Evolutionary conservation across 2,329 filamentous ascomycete species (phyloP).

Genomic region (Rhynchosporium graminicola): DNA sequence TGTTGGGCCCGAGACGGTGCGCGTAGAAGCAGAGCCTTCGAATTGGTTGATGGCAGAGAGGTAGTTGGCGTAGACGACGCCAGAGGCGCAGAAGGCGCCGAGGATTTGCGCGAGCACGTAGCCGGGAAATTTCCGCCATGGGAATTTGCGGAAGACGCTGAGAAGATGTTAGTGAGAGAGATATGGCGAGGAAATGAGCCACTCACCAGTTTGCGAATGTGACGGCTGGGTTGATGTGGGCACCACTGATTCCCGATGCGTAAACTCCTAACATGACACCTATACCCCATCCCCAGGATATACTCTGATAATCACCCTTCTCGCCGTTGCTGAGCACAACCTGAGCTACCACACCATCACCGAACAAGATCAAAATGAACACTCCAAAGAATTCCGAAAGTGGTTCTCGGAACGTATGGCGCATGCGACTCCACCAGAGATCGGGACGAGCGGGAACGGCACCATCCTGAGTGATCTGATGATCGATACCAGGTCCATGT

Average conservation of each 20-base stretch:
- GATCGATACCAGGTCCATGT: slow-evolving; percentile 41
- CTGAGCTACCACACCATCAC: slow-evolving; percentile 69
- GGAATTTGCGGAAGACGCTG: slow-evolving; percentile 62
- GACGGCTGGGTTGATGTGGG: slow-evolving; percentile 70
- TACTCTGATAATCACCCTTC: slow-evolving; percentile 37
- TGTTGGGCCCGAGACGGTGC: slow-evolving; percentile 57
- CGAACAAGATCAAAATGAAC: slow-evolving; percentile 69
- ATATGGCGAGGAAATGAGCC: neutral
- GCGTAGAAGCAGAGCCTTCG: slow-evolving; percentile 60
- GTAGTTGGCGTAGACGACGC: slow-evolving; percentile 57
- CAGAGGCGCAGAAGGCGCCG: slow-evolving; percentile 64
- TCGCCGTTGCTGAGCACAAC: slow-evolving; percentile 51
- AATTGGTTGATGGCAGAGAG: slow-evolving; percentile 65
- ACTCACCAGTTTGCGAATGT: slow-evolving; percentile 64
- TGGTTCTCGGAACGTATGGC: slow-evolving; percentile 32
- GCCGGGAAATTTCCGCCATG: slow-evolving; percentile 68
- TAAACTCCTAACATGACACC: slow-evolving; percentile 74
- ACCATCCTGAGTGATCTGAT: slow-evolving; percentile 39
- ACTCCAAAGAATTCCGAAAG: slow-evolving; percentile 71
- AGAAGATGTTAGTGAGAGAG: neutral
- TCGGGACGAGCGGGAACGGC: slow-evolving; percentile 31
- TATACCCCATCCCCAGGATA: slow-evolving; percentile 47
- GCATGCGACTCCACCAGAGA: slow-evolving; percentile 33
- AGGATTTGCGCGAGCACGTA: slow-evolving; percentile 67
- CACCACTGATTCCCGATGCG: slow-evolving; percentile 56